Evolutionary conservation across 2,329 filamentous ascomycete species (phyloP).

Genomic region (Sporothrix brasiliensis): DNA sequence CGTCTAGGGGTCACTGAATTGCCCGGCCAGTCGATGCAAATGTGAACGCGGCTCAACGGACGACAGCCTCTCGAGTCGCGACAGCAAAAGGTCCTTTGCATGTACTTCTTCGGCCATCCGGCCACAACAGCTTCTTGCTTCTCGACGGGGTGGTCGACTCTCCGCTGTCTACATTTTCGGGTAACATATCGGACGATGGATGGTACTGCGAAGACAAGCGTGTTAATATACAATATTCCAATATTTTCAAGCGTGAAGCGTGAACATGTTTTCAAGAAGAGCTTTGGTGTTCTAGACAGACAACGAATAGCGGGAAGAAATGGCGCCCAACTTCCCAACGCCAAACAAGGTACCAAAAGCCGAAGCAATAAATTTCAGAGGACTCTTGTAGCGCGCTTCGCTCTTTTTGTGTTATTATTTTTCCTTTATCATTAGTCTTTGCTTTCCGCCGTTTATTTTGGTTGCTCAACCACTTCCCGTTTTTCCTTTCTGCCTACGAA

Average conservation of each 20-base stretch:
- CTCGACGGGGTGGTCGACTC: not conserved
- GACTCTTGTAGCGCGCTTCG: not conserved
- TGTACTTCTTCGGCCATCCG: not conserved
- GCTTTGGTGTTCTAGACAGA: too few relatives aligned
- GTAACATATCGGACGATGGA: too few relatives aligned
- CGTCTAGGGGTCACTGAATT: conserved; percentile 13
- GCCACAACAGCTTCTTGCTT: not conserved
- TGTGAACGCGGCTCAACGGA: not conserved
- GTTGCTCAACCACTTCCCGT: not conserved
- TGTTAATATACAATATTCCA: too few relatives aligned
- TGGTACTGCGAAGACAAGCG: too few relatives aligned
- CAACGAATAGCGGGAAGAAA: too few relatives aligned
- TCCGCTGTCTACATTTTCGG: too few relatives aligned
- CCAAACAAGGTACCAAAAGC: not conserved
- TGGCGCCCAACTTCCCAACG: too few relatives aligned
- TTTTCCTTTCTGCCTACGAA: not conserved
- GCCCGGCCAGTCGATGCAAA: conserved; percentile 13
- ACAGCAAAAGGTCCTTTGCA: too few relatives aligned
- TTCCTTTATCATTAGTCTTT: too few relatives aligned
- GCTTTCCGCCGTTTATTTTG: too few relatives aligned
- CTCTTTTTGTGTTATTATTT: not conserved
- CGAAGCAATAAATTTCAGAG: not conserved
- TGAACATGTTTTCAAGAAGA: too few relatives aligned
- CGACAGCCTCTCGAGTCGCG: not conserved
- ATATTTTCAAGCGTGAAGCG: too few relatives aligned